phyloP scores from a whole-genome alignment of 805 yeast genomes.

The Spathaspora passalidarum region DNA sequence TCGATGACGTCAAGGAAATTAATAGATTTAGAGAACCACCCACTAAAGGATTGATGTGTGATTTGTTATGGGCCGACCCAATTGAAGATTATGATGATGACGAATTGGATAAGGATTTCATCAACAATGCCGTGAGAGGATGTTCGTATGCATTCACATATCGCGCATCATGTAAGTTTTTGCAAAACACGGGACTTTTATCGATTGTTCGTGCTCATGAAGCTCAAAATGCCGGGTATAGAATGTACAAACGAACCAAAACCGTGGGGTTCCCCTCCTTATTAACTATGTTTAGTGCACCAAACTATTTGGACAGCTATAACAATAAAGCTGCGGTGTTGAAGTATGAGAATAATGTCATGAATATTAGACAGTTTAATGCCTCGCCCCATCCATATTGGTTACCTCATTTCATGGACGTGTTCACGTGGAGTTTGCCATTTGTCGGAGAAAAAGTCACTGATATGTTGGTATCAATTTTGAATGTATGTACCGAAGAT shows the following conservation, averaged over 20 bases:
- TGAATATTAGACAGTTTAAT: conserved; percentile 95
- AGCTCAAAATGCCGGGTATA: conserved; percentile 95
- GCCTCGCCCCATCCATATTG: conserved; percentile 93
- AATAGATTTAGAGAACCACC: conserved; percentile 92
- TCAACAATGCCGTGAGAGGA: conserved; percentile 76
- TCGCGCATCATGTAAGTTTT: conserved; percentile 74
- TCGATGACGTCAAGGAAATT: conserved; percentile 65
- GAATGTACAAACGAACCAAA: conserved; percentile 86
- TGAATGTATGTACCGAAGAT: conserved; percentile 93
- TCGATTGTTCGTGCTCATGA: conserved; percentile 95
- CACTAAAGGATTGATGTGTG: conserved; percentile 90
- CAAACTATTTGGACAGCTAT: conserved; percentile 88
- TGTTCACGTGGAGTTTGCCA: conserved; percentile 95
- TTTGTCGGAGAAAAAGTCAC: conserved; percentile 96
- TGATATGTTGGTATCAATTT: conserved; percentile 84
- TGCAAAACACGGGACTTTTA: conserved; percentile 72
- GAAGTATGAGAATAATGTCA: conserved; percentile 85
- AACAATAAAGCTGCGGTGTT: conserved; percentile 94
- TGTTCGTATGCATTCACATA: conserved; percentile 90
- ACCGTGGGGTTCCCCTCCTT: conserved; percentile 86
- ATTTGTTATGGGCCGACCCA: conserved; percentile 95
- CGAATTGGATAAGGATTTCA: conserved; percentile 44
- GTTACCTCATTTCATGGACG: conserved; percentile 96
- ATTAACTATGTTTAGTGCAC: conserved; percentile 91
- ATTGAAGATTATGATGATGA: conserved; percentile 71